Base-by-base conservation (phyloP, 2,329 filamentous ascomycete genomes). In the Pseudocercospora eumusae region DNA sequence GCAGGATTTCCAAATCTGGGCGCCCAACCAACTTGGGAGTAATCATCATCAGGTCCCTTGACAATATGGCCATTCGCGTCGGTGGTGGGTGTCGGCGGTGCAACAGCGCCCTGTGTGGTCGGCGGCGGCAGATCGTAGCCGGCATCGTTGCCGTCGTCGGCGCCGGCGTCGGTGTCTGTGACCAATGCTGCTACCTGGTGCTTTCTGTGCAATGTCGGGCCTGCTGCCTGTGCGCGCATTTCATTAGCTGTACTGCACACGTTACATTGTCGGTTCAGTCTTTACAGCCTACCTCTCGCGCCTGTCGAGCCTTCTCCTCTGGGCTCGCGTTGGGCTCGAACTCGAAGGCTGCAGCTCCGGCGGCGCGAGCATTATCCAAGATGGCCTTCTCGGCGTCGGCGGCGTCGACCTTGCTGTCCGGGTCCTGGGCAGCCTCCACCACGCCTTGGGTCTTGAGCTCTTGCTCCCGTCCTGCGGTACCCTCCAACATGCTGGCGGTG, bases 321-420 rank as follows among this genome's bases (percentile, higher is more conserved):
- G 89, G 84, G 47, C 83, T 88, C 45, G 92, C 93, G 80, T 96
- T 80, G 0, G 95, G 92, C 74, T 99, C 85, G 79, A 98, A 99
- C 65, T 88, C 85, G 75, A 90, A 95, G 66, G 92, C 93, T 28
- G 88, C 80, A 23, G 89, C 86, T 45, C 95, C 95, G 11, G 89
- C 91, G 71, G 89, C 88, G 72, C 83, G 86, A 68, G 91, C 91
- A 75, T 96, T 88, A 58, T 90, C 82, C 25, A 96, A 83, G 54
- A 97, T 83, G 70, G 85, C 85, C 68, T 85, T 82, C 78, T 96
- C 84, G 31, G 90, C 90, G 66, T 88, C 86, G 44, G 89, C 84
- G 52, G 91, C 82, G 0, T 86, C 85, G 66, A 92, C 84, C 49
- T 77, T 79, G 74, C 83, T 89, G 69, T 90, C 78, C 36, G 90